Evolutionary conservation across 306 rosid genomes (phyloP).

Genomic region (Rosa rugosa): DNA sequence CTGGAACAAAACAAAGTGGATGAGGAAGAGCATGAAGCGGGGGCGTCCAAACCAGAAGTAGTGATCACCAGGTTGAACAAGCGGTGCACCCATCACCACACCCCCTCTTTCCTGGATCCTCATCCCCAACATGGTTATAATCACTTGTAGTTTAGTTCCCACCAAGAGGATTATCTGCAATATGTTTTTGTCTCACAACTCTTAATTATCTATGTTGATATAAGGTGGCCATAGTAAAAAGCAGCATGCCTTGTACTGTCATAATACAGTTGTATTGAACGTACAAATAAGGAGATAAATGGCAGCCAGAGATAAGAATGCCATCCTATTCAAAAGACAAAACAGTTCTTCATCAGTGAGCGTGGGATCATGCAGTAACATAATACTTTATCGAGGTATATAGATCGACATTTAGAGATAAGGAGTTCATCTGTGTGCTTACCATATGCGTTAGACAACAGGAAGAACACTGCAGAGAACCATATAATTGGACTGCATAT

Average conservation of each 20-base stretch:
- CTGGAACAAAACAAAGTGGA: conserved; percentile 80
- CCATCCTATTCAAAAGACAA: conserved; percentile 53
- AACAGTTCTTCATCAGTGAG: conserved; percentile 8
- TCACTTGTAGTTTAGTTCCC: conserved; percentile 73
- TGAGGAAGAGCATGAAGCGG: conserved; percentile 49
- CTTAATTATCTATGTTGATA: background rate
- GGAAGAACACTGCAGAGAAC: conserved; percentile 64
- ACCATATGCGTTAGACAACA: conserved; percentile 67
- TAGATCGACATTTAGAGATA: background rate
- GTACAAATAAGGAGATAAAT: conserved; percentile 69
- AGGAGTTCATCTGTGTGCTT: conserved; percentile 17
- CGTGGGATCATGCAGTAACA: background rate
- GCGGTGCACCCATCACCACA: conserved; percentile 71
- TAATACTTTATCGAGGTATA: background rate
- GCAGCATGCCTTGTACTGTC: background rate
- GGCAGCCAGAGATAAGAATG: conserved; percentile 78
- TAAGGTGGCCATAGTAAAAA: background rate
- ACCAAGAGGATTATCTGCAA: conserved; percentile 66
- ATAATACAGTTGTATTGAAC: conserved; percentile 21
- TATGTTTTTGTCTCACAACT: background rate
- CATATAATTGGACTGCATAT: conserved; percentile 87
- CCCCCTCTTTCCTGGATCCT: conserved; percentile 64
- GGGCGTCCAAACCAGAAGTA: conserved; percentile 84
- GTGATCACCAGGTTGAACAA: conserved; percentile 71
- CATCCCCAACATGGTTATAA: conserved; percentile 70